Base-by-base conservation (phyloP, 495 filamentous ascomycete species). In the Penicillium paradoxum region DNA sequence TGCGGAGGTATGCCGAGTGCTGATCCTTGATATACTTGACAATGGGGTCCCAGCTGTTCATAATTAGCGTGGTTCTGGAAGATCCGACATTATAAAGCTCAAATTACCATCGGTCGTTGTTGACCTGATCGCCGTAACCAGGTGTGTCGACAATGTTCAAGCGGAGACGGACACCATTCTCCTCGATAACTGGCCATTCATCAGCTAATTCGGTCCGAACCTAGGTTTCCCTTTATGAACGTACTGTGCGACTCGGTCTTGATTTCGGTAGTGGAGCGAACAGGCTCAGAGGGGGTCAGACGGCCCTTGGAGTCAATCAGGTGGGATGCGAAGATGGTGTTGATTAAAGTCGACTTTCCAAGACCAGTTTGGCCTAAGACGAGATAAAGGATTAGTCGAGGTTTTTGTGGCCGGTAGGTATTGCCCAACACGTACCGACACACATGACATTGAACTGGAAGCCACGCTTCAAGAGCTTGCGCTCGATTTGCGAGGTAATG, bases 1-100 rank as follows among this genome's bases (percentile, higher is more conserved):
- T 99, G 71, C 95, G 88, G 44, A 99, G 88, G 76, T 96, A 99
- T 62, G 95, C 91, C n/a, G 89, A 95, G 79, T 99, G 95, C 78
- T 99, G 93, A 74, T 99, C 95, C 80, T 99, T 99, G 81, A 99
- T 99, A 76, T 99, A 99, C 78, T 97, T 97, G 77, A 99, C 91
- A 68, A 99, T 99, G 45, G 95, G 87, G 63, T 90, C 86, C 86
- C 86, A 90, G 74, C 82, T 85, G 55, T 14, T 34, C 56, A 53
- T 27, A 53, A 58, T 73, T 66, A 74, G 67, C 57, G n/a, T 34
- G 19, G 17, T 30, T 6, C 40, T 17, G 18, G 6, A n/a, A 40
- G n/a, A 47, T 45, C 39, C 37, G 19, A 19, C 15, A 19, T 18
- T 32, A 40, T 27, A 54, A 45, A 48, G 15, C 34, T 37, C 48